These are phyloP conservation scores for Selenicereus undatus DNA, from an alignment of 148 eudicot species.

Conservation along the genomic window DNA sequence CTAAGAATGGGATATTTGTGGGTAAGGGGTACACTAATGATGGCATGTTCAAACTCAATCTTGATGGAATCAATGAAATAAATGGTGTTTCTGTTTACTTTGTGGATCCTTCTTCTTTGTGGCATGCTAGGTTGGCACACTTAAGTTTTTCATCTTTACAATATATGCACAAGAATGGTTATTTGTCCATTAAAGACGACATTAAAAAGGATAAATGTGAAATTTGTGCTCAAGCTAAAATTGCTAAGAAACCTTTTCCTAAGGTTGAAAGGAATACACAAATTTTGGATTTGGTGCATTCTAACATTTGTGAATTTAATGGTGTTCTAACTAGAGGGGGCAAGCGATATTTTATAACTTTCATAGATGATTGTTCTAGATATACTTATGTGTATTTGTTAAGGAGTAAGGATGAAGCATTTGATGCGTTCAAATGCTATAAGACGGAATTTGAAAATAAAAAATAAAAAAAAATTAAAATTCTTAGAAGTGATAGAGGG, in stretches of 20 bases:
- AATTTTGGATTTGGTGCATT: not conserved
- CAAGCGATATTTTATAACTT: not conserved
- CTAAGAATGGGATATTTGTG: too few species aligned
- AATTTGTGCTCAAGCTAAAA: not conserved
- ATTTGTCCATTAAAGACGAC: not conserved
- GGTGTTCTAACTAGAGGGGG: not conserved
- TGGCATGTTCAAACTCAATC: too few species aligned
- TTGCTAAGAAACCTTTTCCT: not conserved
- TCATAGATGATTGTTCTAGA: not conserved
- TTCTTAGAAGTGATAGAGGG: not conserved
- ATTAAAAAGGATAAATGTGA: not conserved
- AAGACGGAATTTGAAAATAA: not conserved
- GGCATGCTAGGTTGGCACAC: not conserved
- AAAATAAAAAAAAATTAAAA: not conserved
- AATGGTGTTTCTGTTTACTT: too few species aligned
- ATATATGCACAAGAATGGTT: too few species aligned
- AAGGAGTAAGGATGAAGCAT: not conserved
- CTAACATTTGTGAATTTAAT: not conserved
- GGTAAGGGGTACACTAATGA: too few species aligned
- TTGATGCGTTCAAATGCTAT: not conserved
- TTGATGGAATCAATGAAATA: too few species aligned
- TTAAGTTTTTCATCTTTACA: not conserved
- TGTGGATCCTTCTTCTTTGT: too few species aligned
- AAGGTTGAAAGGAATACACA: not conserved
- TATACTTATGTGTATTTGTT: not conserved